Base-by-base conservation (phyloP, 2,329 filamentous ascomycete species). In the Chalaropsis ovoidea region DNA sequence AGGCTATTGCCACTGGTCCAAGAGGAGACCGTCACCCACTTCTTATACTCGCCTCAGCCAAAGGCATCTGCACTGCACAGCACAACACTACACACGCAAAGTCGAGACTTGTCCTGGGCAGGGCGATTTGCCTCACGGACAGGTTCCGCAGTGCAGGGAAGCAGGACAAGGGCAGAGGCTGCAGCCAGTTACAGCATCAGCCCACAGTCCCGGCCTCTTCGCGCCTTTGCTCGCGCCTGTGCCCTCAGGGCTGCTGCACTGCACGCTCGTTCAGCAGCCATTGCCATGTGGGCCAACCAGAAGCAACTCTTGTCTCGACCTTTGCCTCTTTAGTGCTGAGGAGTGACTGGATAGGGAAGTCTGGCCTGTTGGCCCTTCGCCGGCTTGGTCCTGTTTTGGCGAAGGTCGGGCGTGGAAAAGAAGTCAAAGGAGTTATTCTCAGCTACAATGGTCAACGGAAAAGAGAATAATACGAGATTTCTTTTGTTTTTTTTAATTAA, bases 21-120 rank as follows among this genome's bases (percentile, higher is more conserved):
- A 35, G 43, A 39, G 31, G 43, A 35, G 54, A 58, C 54, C 2
- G 31, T 13, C 17, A 58, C 27, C 8, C 54, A 58, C 54, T 58
- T 58, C 54, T 58, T 58, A 58, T 58, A 58, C 54, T 58, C 54
- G 27, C 54, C 3, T 19, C 43, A 19, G 15, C 15, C 43, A 39
- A 19, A 6, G 43, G 5, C 43, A 35, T 27, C 27, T 58, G 24
- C 27, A n/a, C n/a, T n/a, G n/a, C n/a, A n/a, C n/a, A n/a, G n/a
- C n/a, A n/a, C n/a, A n/a, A n/a, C n/a, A n/a, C n/a, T n/a, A n/a
- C n/a, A n/a, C 54, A 58, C 10, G 54, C 15, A 58, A n/a, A 4
- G 17, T n/a, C 54, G 54, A 27, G 3, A n/a, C 15, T 58, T 31
- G 54, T 35, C 24, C 39, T 35, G 54, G 54, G 27, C 17, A 13